phyloP scores from a whole-genome alignment of 805 yeast genomes.

The Myxozyma nipponensis region DNA sequence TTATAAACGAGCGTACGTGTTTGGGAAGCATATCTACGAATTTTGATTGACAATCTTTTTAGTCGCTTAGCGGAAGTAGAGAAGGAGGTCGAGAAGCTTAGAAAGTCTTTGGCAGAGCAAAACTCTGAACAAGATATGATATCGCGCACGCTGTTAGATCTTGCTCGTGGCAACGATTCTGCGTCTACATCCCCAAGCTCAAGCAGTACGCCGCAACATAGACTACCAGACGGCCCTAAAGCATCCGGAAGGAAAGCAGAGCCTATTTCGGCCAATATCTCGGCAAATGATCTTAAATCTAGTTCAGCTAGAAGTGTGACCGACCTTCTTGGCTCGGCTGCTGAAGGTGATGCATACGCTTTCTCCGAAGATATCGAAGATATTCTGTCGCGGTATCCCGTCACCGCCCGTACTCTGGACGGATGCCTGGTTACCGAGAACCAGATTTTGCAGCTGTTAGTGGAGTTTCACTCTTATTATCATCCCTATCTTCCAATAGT shows the following conservation, averaged over 20 bases:
- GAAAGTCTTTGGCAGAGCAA: constrained; percentile 45
- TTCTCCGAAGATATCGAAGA: not conserved
- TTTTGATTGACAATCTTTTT: too few species aligned
- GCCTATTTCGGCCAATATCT: not conserved
- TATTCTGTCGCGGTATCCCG: not conserved
- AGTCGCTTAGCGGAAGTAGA: constrained; percentile 52
- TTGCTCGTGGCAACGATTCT: constrained; percentile 22
- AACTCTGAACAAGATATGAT: constrained; percentile 24
- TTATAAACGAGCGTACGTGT: constrained; percentile 69
- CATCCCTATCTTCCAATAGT: constrained; percentile 87
- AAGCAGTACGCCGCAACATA: not conserved
- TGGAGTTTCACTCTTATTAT: constrained; percentile 70
- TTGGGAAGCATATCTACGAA: too few species aligned
- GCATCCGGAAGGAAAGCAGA: not conserved
- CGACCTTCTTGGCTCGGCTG: not conserved
- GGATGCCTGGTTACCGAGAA: constrained; percentile 58
- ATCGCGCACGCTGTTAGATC: constrained; percentile 23
- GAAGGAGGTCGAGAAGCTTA: constrained; percentile 66
- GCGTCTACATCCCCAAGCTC: constrained; percentile 1
- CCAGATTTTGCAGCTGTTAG: constrained; percentile 58
- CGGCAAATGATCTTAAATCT: not conserved
- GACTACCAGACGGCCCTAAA: not conserved
- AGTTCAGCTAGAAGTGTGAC: not conserved
- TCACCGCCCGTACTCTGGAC: constrained; percentile 64
- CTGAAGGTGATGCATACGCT: not conserved